phyloP scores from a whole-genome alignment of 2,329 filamentous ascomycete genomes.

The Thelonectria olida region DNA sequence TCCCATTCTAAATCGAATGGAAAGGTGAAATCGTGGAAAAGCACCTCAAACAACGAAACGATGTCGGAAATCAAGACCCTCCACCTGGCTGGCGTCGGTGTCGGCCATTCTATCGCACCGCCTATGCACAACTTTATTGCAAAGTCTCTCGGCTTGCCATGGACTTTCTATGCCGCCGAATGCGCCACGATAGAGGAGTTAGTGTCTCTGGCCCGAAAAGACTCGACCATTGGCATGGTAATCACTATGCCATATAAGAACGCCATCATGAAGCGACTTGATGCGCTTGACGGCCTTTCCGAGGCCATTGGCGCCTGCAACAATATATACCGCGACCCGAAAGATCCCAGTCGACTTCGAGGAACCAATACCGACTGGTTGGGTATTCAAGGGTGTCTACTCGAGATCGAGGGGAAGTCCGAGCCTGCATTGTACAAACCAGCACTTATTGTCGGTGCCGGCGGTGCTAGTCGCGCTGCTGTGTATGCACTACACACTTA shows the following conservation, averaged over 20 bases:
- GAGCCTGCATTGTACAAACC: slow-evolving; percentile 22
- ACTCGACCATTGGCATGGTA: slow-evolving; percentile 41
- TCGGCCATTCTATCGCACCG: slow-evolving; percentile 52
- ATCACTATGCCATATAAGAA: slow-evolving; percentile 54
- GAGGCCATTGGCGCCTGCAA: slow-evolving; percentile 50
- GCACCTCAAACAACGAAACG: not conserved
- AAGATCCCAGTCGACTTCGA: slow-evolving; percentile 36
- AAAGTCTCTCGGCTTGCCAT: slow-evolving; percentile 44
- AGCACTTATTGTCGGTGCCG: slow-evolving; percentile 52
- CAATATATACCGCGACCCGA: slow-evolving; percentile 42
- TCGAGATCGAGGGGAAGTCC: slow-evolving; percentile 16
- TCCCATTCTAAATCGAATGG: too few species aligned
- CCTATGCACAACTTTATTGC: slow-evolving; percentile 52
- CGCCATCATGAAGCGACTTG: slow-evolving; percentile 45
- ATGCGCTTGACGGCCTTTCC: slow-evolving; percentile 48
- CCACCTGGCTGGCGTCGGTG: slow-evolving; percentile 51
- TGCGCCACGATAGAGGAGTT: slow-evolving; percentile 46
- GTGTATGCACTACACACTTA: slow-evolving; percentile 45
- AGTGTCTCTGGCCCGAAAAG: slow-evolving; percentile 38
- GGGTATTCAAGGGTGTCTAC: slow-evolving; percentile 49
- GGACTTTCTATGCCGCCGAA: slow-evolving; percentile 41
- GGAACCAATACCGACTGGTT: slow-evolving; percentile 56
- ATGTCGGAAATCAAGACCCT: slow-evolving; percentile 25
- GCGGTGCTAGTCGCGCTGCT: slow-evolving; percentile 53
- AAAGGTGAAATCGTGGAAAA: too few species aligned